phyloP scores from a whole-genome alignment of 805 yeast species.

The Debaryomyces castellii region DNA sequence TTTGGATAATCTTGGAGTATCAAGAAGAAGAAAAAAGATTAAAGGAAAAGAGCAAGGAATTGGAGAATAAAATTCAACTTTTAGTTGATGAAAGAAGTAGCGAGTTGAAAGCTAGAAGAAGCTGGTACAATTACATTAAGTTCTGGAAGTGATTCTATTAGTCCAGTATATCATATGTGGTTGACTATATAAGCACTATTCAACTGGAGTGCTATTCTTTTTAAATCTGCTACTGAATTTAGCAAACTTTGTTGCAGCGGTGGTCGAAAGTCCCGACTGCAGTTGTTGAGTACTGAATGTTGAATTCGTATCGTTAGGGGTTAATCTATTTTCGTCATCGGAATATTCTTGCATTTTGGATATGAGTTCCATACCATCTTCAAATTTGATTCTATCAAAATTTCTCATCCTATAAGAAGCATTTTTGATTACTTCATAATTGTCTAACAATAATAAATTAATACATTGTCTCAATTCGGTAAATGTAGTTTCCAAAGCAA shows the following conservation, averaged over 20 bases:
- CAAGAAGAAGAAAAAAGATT: conserved; percentile 19
- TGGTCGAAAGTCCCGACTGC: conserved; percentile 21
- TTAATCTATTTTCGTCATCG: conserved; percentile 13
- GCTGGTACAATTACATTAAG: conserved; percentile 15
- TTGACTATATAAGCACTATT: background rate
- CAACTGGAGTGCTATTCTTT: conserved; percentile 8
- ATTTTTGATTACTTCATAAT: conserved; percentile 61
- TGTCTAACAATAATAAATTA: conserved; percentile 63
- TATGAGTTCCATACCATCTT: conserved; percentile 62
- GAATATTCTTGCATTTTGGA: conserved; percentile 45
- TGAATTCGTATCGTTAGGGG: conserved; percentile 9
- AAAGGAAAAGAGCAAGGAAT: conserved; percentile 13
- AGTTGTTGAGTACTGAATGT: conserved; percentile 11
- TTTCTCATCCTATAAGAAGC: conserved; percentile 44
- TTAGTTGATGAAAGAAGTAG: conserved; percentile 27
- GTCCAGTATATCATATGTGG: background rate
- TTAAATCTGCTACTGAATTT: conserved; percentile 29
- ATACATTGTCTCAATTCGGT: conserved; percentile 79
- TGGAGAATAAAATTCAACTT: conserved; percentile 26
- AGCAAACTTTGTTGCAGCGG: conserved; percentile 32
- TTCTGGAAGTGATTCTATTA: conserved; percentile 12
- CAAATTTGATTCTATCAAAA: conserved; percentile 73
- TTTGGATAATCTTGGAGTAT: conserved; percentile 33
- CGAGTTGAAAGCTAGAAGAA: conserved; percentile 12
- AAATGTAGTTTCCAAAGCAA: conserved; percentile 69